Conservation (phyloP, 1,284 basidiomycete genomes). For the Mycosarcoma maydis region DNA sequence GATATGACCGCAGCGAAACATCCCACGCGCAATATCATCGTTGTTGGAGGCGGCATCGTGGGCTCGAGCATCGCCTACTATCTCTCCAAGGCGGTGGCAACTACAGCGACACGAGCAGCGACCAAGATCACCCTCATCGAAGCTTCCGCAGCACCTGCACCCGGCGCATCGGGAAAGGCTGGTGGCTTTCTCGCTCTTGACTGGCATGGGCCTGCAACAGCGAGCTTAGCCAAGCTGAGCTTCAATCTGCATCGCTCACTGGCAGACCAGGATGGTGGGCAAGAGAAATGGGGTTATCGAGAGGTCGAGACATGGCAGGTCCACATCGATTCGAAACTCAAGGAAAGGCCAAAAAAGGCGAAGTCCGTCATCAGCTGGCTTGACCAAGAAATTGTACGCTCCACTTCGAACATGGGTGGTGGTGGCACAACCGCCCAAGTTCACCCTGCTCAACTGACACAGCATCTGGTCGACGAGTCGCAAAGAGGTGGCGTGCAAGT, state of each 20-base stretch:
- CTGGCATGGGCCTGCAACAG: conserved; percentile 71
- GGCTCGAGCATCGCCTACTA: conserved; percentile 87
- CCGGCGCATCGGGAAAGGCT: conserved; percentile 83
- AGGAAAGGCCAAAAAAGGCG: conserved; percentile 19
- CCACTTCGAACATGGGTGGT: conserved; percentile 66
- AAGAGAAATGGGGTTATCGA: conserved; percentile 84
- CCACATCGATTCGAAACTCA: conserved; percentile 48
- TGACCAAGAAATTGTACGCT: conserved; percentile 57
- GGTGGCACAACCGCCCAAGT: conserved; percentile 77
- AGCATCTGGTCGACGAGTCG: conserved; percentile 75
- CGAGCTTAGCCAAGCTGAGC: conserved; percentile 76
- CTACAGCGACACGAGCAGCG: conserved; percentile 5
- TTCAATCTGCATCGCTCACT: conserved; percentile 82
- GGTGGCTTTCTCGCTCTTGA: conserved; percentile 89
- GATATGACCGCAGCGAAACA: conserved; percentile 29
- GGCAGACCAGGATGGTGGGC: conserved; percentile 77
- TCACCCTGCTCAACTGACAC: conserved; percentile 81
- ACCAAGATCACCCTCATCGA: conserved; percentile 74
- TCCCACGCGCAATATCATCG: conserved; percentile 48
- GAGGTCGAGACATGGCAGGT: conserved; percentile 69
- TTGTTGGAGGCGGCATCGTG: conserved; percentile 75
- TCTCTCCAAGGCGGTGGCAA: conserved; percentile 66
- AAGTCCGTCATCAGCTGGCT: conserved; percentile 63
- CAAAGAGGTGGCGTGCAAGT: conserved; percentile 68
- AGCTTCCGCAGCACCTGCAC: conserved; percentile 73